Base-by-base conservation (phyloP, 768 basidiomycete genomes). In the Leccinum pellstonianum region DNA sequence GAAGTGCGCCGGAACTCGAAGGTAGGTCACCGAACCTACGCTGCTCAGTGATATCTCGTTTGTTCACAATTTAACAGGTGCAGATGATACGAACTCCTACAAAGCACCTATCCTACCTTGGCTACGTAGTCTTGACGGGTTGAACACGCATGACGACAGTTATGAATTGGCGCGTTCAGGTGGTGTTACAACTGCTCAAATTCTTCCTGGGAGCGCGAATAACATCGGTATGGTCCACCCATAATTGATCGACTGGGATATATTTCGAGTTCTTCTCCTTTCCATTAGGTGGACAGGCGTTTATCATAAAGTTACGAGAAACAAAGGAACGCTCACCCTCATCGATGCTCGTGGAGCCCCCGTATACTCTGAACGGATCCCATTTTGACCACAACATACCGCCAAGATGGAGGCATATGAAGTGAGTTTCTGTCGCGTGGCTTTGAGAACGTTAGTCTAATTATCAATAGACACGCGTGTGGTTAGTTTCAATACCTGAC, bases 61-160 rank as follows among this genome's bases (percentile, higher is more conserved):
- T 67, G 64, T 41, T 52, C 15, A 62, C 25, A 25, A 14, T 9
- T 17, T n/a, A 33, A 27, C 49, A 70, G 80, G 84, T 29, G 77
- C 82, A 8, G 61, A 74, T 51, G 90, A 91, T 65, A 79, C 67
- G 27, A 86, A 87, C 68, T 88, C 86, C 11, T 17, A 69, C 35
- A 79, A 83, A 55, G 79, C 78, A 0, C 82, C 90, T 1, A 80
- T 89, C 56, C 67, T 85, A 23, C 91, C 91, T 5, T 91, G 86
- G 85, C 66, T 83, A 14, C 71, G 79, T 4, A 76, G 75, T 12
- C 64, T 80, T 11, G 81, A 82, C 47, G 80, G 76, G 2, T 67
- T 81, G 60, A 80, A 82, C 63, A 79, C 77, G 1, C 79, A 78
- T 43, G 81, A 81, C 59, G 64, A 68, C 6, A 70, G 79, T 4